phyloP scores from a whole-genome alignment of 352 stramenopile species.

The Pseudoperonospora humuli region DNA sequence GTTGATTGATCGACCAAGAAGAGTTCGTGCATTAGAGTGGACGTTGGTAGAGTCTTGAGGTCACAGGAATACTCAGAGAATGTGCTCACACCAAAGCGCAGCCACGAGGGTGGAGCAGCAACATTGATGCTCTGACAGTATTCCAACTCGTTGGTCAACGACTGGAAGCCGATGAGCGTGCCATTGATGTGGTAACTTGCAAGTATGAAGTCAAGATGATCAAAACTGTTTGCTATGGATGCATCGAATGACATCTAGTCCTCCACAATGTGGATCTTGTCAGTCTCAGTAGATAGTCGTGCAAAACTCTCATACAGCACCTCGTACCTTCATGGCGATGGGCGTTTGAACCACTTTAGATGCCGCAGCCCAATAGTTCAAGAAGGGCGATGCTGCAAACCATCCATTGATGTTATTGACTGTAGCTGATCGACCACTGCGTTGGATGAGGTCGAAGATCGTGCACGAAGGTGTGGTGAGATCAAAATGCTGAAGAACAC shows the following conservation, averaged over 20 bases:
- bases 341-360: too few species aligned
- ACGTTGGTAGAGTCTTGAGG: slow-evolving; percentile 35
- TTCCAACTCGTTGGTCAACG: slow-evolving; percentile 68
- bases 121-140: slow-evolving; percentile 48
- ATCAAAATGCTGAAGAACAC: slow-evolving; percentile 88
- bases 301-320: too few species aligned
- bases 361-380: slow-evolving; percentile 74
- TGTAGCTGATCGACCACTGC: slow-evolving; percentile 33
- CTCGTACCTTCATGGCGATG: too few species aligned
- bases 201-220: too few species aligned
- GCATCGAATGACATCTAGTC: too few species aligned
- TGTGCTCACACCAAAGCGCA: slow-evolving; percentile 67
- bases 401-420: slow-evolving; percentile 49
- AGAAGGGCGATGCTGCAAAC: slow-evolving; percentile 81
- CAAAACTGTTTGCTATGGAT: too few species aligned
- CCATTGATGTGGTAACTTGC: slow-evolving; percentile 84
- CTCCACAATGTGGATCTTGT: too few species aligned
- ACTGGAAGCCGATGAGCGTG: slow-evolving; percentile 65
- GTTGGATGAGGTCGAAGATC: slow-evolving; percentile 69
- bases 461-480: slow-evolving; percentile 50
- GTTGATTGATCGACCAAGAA: slow-evolving; percentile 85
- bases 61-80: slow-evolving; percentile 60
- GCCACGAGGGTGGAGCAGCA: slow-evolving; percentile 45
- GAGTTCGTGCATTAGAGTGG: slow-evolving; percentile 76
- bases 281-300: too few species aligned